These are phyloP conservation scores for Emergomyces orientalis DNA, from an alignment of 2,329 filamentous ascomycete species.

Conservation along the genomic window DNA sequence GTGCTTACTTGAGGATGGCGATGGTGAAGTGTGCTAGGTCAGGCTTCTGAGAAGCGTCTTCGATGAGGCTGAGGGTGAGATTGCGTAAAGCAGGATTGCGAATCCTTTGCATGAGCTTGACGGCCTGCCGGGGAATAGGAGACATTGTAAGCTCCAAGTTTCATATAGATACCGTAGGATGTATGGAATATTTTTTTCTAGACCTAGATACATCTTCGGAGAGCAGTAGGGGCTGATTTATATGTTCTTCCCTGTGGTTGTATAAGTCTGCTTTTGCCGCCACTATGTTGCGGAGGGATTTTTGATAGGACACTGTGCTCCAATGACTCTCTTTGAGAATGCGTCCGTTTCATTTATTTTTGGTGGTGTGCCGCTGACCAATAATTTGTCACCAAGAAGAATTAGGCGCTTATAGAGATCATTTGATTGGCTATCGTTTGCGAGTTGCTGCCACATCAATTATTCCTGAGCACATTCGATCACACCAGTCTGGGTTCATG, in stretches of 20 bases:
- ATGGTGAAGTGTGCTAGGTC: neutral
- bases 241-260: neutral
- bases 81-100: neutral
- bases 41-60: neutral
- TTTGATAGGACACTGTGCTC: neutral
- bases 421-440: neutral
- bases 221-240: neutral
- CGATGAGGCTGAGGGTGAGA: neutral
- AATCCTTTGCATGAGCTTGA: neutral
- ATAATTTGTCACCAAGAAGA: neutral
- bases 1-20: neutral
- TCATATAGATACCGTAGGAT: neutral
- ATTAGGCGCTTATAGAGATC: neutral
- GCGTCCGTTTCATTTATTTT: neutral
- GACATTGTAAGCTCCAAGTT: neutral
- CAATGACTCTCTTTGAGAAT: neutral
- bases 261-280: neutral
- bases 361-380: neutral
- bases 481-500: neutral
- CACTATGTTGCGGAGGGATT: neutral
- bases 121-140: neutral
- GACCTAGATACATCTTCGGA: neutral
- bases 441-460: neutral
- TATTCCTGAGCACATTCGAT: neutral
- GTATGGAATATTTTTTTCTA: neutral